phyloP scores from a whole-genome alignment of 2,329 filamentous ascomycete species.

The Orbilia quercus region DNA sequence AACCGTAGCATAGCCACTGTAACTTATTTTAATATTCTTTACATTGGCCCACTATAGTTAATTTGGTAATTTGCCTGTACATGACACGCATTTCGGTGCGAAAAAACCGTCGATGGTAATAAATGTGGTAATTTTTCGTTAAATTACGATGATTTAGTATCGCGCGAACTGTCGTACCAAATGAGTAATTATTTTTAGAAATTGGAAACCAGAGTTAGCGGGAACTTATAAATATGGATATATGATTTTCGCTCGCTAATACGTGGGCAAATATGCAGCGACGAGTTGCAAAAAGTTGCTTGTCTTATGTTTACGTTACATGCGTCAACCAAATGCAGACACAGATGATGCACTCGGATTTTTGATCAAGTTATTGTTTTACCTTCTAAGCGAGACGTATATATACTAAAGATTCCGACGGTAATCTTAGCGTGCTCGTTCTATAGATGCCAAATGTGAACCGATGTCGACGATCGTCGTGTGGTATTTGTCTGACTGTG shows the following conservation, averaged over 20 bases:
- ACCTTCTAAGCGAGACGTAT: constrained; percentile 39
- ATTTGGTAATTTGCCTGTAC: constrained; percentile 46
- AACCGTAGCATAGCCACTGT: constrained; percentile 49
- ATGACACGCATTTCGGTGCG: constrained; percentile 46
- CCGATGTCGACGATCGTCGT: background rate
- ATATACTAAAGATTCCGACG: constrained; percentile 31
- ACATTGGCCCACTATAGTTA: background rate
- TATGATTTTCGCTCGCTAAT: background rate
- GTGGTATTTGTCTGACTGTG: constrained; percentile 38
- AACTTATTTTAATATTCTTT: constrained; percentile 20
- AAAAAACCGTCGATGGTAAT: constrained; percentile 9
- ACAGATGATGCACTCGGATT: constrained; percentile 31
- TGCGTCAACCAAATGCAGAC: constrained; percentile 29
- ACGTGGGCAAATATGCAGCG: constrained; percentile 31
- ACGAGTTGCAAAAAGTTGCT: constrained; percentile 10
- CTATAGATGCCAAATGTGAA: background rate
- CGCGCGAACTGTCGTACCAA: constrained; percentile 10
- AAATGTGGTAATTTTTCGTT: constrained; percentile 28
- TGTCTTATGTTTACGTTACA: constrained; percentile 55
- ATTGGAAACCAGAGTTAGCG: too few relatives aligned
- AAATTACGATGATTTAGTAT: constrained; percentile 30
- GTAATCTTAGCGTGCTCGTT: constrained; percentile 17
- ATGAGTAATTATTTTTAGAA: constrained; percentile 22
- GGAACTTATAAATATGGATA: too few relatives aligned
- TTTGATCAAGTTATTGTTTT: constrained; percentile 10